Base-by-base conservation (phyloP, 2,329 filamentous ascomycete genomes). In the Ascosphaera apis region DNA sequence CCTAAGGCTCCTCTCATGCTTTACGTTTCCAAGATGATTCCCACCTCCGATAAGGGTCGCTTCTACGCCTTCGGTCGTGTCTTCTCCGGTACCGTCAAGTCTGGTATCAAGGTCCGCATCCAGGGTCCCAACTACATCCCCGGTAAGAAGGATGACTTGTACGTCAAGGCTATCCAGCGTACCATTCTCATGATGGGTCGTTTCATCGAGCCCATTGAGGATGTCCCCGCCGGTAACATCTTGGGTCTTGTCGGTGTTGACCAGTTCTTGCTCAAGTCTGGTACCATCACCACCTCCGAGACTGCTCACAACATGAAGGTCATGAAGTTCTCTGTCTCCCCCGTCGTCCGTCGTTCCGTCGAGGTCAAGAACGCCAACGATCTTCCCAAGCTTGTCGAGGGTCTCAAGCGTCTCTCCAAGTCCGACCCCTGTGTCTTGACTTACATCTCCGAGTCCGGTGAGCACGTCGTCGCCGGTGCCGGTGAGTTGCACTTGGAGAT, bases 11-110 rank as follows among this genome's bases (percentile, higher is more conserved):
- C 86, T 54, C 88, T 98, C 64, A 98, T 98, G 88, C 72, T 95
- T 50, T 98, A 98, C 79, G 84, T 98, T 62, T 98, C 88, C 63
- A 98, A 98, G 82, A 98, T 98, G 88, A 88, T 98, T 56, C 88
- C 88, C 54, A 98, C 88, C 51, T 91, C 83, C 53, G 88, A 98
- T 59, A 95, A 93, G 78, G 88, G 88, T 65, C 86, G 88, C 67
- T 98, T 98, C 82, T 98, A 93, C 69, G 88, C 88, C 61, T 98
- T 98, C 68, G 88, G 88, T 67, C 88, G 88, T 91, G 88, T 98
- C 66, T 98, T 95, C 73, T 69, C 88, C 51, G 88, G 88, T 79
- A 95, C 84, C 58, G 88, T 93, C 68, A 71, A 71, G 56, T 95
- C 88, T 49, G 88, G 88, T 68, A 70, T 95, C 54, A 95, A 95